Base-by-base conservation (phyloP, 176 grass and related monocot species). In the Neostapfia colusana region DNA sequence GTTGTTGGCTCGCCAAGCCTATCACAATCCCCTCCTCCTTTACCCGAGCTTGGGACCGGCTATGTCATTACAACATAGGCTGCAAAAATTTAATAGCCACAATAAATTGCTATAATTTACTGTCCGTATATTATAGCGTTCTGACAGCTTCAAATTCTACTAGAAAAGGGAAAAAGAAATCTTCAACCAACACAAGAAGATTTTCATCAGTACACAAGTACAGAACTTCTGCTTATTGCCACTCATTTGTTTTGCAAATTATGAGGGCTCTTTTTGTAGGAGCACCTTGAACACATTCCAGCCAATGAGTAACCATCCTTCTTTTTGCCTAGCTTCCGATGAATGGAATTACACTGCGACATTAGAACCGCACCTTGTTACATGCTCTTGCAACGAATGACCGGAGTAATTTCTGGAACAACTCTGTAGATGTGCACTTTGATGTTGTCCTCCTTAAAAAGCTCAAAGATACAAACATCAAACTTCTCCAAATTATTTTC, bases 371-470 rank as follows among this genome's bases (percentile, higher is more conserved):
- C 15, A 31, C 46, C n/a, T 37, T 81, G 60, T 71, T 69, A 80
- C 70, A 23, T 78, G 43, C 15, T 36, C 21, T 50, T 61, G 5
- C n/a, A 36, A 21, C 63, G 59, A 27, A 80, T 42, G 56, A 86
- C 78, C 0, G 95, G 91, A 11, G 64, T 84, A 65, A 90, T 89
- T 55, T 90, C 77, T 2, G 87, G 79, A 26, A 95, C 74, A 62
- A 92, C 95, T 73, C 95, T 88, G 57, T 91, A 95, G 49, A 92
- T 92, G 69, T 95, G 92, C 21, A 99, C 92, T 73, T 86, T 92
- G 40, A 99, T 74, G 55, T 88, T 79, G 51, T 85, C 77, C 65
- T 89, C 93, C 75, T 73, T 76, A 16, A 95, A 49, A 31, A 95
- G 85, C 85, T 99, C 95, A 31, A 99, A 95, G 46, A 99, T 21